Conservation (phyloP, 306 rosid species). For the Acacia melanoxylon region DNA sequence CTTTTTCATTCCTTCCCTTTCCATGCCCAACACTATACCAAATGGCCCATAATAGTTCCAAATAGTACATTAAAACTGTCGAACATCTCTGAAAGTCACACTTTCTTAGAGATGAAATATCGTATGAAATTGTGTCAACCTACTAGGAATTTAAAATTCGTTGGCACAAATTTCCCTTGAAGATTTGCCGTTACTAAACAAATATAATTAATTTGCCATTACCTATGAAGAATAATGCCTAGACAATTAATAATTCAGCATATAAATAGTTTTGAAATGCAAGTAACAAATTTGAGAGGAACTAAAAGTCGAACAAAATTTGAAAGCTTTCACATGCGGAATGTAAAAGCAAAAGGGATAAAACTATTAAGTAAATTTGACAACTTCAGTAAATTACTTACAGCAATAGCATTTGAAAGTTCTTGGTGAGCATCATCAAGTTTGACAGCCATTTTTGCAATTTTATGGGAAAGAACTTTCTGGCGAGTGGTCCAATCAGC, state of each 20-base stretch:
- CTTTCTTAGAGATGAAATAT: neutral
- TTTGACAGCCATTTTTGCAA: conserved; percentile 89
- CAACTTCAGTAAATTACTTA: conserved; percentile 39
- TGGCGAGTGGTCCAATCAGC: conserved; percentile 90
- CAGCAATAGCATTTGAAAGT: conserved; percentile 95
- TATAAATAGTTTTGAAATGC: neutral
- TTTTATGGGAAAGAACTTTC: conserved; percentile 91
- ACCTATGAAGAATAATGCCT: neutral
- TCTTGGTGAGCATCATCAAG: conserved; percentile 98
- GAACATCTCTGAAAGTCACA: neutral
- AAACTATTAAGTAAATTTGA: neutral
- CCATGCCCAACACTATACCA: neutral
- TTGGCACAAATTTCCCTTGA: neutral
- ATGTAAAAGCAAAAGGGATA: neutral
- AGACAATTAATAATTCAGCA: neutral
- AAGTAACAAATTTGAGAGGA: neutral
- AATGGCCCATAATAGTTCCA: neutral
- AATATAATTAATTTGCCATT: neutral
- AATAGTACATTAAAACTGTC: neutral
- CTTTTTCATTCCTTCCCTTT: neutral
- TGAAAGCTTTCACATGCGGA: neutral
- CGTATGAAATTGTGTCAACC: too few relatives aligned
- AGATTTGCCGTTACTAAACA: neutral
- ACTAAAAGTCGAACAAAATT: neutral
- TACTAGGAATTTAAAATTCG: neutral